Evolutionary conservation across 768 basidiomycete species (phyloP).

Genomic region (Lactarius sp.): DNA sequence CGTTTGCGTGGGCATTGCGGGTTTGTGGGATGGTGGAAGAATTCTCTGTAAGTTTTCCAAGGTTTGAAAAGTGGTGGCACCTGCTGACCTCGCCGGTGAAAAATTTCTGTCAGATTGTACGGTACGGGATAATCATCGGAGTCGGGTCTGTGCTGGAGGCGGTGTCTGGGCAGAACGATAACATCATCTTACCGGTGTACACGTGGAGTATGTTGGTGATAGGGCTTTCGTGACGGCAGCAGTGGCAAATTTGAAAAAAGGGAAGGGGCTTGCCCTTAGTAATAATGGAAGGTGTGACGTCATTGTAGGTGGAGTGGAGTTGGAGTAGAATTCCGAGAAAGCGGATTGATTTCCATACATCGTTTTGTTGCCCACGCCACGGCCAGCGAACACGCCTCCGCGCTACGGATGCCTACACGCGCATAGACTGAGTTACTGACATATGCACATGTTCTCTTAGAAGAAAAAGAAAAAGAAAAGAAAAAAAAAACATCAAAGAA

Average conservation of each 20-base stretch:
- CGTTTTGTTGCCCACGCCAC: constrained; percentile 12
- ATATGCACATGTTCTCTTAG: not conserved
- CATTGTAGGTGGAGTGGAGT: constrained; percentile 1
- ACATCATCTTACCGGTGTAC: constrained; percentile 91
- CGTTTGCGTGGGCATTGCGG: constrained; percentile 66
- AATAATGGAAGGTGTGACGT: constrained; percentile 2
- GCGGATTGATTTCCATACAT: not conserved
- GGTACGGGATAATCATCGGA: constrained; percentile 61
- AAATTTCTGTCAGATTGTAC: constrained; percentile 43
- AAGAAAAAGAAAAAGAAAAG: not conserved
- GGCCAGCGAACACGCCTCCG: not conserved
- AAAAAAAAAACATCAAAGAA: not conserved
- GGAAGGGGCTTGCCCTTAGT: not conserved
- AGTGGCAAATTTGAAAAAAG: not conserved
- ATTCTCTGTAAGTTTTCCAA: constrained; percentile 64
- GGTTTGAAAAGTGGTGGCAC: not conserved
- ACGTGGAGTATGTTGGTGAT: constrained; percentile 76
- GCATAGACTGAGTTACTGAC: too few species aligned
- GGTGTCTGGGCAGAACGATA: constrained; percentile 93
- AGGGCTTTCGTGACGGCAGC: not conserved
- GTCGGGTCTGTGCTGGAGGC: constrained; percentile 80
- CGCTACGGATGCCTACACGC: too few species aligned
- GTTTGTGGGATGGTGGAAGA: constrained; percentile 60
- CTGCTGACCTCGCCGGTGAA: constrained; percentile 20
- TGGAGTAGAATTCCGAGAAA: constrained; percentile 7